These are phyloP conservation scores for Zygotorulaspora florentina DNA, from an alignment of 805 yeast genomes.

Conservation along the genomic window DNA sequence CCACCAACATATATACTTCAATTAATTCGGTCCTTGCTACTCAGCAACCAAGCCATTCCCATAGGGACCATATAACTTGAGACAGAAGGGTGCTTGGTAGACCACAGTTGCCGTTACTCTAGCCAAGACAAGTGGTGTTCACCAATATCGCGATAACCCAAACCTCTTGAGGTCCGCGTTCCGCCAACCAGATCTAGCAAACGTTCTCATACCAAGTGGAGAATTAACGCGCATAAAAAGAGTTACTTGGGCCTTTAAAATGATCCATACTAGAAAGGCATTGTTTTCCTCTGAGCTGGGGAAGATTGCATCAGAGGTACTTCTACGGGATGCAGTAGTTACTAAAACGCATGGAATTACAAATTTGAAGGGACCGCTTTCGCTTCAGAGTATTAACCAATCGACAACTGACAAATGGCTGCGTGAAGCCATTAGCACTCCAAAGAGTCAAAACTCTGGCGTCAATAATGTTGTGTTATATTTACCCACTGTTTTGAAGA, in stretches of 20 bases:
- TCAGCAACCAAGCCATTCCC: too few species aligned
- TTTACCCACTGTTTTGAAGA: conserved; percentile 20
- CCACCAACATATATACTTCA: too few species aligned
- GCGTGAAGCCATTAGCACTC: conserved; percentile 13
- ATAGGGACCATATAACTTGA: too few species aligned
- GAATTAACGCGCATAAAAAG: not conserved
- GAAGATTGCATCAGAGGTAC: not conserved
- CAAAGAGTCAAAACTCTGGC: not conserved
- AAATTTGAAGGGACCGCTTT: not conserved
- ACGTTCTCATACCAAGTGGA: not conserved
- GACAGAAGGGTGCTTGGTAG: too few species aligned
- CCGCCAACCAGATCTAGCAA: too few species aligned
- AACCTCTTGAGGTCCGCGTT: too few species aligned
- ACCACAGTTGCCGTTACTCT: too few species aligned
- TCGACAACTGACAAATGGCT: conserved; percentile 22
- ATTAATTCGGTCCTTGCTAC: too few species aligned
- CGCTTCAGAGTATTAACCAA: not conserved
- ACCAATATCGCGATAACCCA: too few species aligned
- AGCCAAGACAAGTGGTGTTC: too few species aligned
- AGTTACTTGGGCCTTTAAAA: not conserved
- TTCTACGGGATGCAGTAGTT: not conserved
- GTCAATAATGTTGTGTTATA: conserved; percentile 4
- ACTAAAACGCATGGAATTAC: not conserved
- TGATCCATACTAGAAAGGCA: not conserved
- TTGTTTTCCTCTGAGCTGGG: not conserved